Evolutionary conservation across 495 filamentous ascomycete genomes (phyloP), one percentile per base, ranked within the genome.

Genomic region (Saxispiralis lemnorum): DNA sequence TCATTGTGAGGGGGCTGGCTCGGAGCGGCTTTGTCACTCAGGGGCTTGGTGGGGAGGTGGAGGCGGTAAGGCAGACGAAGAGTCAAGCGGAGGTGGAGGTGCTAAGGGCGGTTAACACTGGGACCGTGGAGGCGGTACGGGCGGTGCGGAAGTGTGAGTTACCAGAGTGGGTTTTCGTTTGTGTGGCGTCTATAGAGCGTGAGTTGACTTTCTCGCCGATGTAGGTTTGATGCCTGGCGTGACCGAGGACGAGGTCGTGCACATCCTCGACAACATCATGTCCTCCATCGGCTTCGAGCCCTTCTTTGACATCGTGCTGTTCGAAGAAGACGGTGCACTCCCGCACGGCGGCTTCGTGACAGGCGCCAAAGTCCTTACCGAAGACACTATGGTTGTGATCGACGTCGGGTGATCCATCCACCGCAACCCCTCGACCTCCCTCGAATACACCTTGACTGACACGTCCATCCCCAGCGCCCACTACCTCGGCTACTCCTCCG

Each of bases 271-370:
- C 48, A 61, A 64, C 28, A 62, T 68, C 4, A 45, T 73, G 34
- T 52, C 59, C 4, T 63, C 65, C 6, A 58, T 60, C 19, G 69
- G 69, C 0, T 51, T 72, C 43, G 57, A 64, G 5, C 66, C 64
- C 0, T 73, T 73, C 56, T 72, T 73, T 44, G 62, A 73, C 49
- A 71, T 73, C 38, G 70, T 73, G 10, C 59, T 71, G 10, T 75
- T 75, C 46, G 59, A 72, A 35, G 67, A 72, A 46, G 59, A 72
- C 47, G 69, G 67, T 0, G 64, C 67, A 0, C 61, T 70, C 30
- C 69, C 69, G 6, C 68, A 75, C 40, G 70, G 71, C 0, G 70
- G 69, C 13, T 28, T 28, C 24, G 63, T 66, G 4, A 63, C 68
- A 45, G 68, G 68, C 1, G 53, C 46, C 2, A 72, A 69, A 51